A percentile compares a stretch with the other conserved stretches of the same genome.
phyloP scores from a whole-genome alignment of 73 alveolate genomes.

The Paraurostyla sp. region DNA sequence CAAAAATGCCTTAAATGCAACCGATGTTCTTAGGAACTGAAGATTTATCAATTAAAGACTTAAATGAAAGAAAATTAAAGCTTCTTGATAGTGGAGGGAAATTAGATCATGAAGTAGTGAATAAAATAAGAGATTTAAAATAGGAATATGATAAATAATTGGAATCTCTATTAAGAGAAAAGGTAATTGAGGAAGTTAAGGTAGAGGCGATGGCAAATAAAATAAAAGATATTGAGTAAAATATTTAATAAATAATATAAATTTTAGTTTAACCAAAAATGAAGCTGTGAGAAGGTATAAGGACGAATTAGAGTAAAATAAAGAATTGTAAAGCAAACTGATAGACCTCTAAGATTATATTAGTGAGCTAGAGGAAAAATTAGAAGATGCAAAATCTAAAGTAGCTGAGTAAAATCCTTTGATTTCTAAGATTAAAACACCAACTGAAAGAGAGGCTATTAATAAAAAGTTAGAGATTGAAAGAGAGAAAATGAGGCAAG shows the following conservation, averaged over 20 bases:
- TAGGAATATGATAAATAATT: background rate
- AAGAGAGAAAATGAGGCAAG: constrained; percentile 25
- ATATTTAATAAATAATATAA: too few relatives aligned
- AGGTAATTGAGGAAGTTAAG: background rate
- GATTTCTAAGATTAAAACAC: background rate
- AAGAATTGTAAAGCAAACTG: background rate
- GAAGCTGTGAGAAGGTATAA: background rate
- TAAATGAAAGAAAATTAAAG: background rate
- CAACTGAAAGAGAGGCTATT: constrained; percentile 15
- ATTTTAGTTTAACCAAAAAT: background rate
- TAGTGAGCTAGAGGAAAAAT: background rate
- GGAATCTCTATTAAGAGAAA: background rate
- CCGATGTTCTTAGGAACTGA: too few relatives aligned
- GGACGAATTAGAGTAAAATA: background rate
- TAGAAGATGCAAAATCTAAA: constrained; percentile 2
- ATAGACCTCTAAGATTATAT: background rate
- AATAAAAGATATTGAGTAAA: background rate
- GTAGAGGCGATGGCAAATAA: constrained; percentile 12
- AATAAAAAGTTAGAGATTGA: background rate
- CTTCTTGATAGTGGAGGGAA: background rate
- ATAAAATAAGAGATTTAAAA: background rate
- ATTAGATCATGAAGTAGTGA: background rate
- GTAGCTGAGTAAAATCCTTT: background rate
- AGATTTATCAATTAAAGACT: too few relatives aligned
- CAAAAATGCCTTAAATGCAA: too few relatives aligned